Conservation (phyloP, 176 grass and related monocot species). For the Pontederia crassipes region DNA sequence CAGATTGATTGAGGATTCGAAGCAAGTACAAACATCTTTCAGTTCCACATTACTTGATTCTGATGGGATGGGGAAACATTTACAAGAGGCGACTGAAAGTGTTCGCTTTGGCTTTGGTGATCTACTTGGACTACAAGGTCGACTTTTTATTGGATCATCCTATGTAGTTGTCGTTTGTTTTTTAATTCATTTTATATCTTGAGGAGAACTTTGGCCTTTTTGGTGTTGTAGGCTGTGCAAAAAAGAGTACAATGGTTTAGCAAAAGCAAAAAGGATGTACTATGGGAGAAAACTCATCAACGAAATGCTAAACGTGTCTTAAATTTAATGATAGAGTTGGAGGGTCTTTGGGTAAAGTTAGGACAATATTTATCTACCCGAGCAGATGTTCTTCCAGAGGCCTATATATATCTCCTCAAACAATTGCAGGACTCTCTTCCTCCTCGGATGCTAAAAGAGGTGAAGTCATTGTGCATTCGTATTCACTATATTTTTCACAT, state of each 20-base stretch:
- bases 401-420: slow-evolving; percentile 80
- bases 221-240: slow-evolving; percentile 51
- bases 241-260: slow-evolving; percentile 79
- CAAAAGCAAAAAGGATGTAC: slow-evolving; percentile 35
- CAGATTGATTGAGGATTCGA: too few species aligned
- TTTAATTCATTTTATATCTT: slow-evolving; percentile 2
- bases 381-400: slow-evolving; percentile 90
- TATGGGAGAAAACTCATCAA: slow-evolving; percentile 71
- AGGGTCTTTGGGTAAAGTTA: slow-evolving; percentile 96
- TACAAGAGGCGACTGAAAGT: slow-evolving; percentile 66
- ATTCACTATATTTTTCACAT: not conserved
- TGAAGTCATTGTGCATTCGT: not conserved
- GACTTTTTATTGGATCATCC: not conserved
- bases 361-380: slow-evolving; percentile 95
- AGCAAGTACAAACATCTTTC: too few species aligned
- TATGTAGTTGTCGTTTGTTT: slow-evolving; percentile 5
- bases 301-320: slow-evolving; percentile 81
- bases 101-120: slow-evolving; percentile 55
- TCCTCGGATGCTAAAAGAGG: slow-evolving; percentile 77
- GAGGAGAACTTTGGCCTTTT: not conserved
- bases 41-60: not conserved
- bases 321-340: slow-evolving; percentile 82
- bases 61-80: slow-evolving; percentile 80
- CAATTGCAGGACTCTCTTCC: slow-evolving; percentile 87
- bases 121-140: slow-evolving; percentile 92